phyloP scores from a whole-genome alignment of 345 rosid genomes.

The Limnanthes douglasii region DNA sequence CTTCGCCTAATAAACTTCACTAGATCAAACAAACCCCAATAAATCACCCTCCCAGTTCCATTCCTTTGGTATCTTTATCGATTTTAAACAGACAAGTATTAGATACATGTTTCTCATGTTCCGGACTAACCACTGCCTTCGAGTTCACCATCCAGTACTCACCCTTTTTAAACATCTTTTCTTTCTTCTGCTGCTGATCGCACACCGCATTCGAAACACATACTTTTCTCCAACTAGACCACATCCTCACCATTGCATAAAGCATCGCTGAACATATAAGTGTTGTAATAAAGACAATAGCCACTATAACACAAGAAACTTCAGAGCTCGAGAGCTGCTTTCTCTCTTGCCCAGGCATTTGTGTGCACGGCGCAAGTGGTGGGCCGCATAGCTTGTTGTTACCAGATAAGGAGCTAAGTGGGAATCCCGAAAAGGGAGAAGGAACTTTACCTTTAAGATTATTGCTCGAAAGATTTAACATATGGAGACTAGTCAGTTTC shows the following conservation, averaged over 20 bases:
- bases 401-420: conserved; percentile 34
- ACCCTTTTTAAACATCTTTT: too few relatives aligned
- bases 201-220: conserved; percentile 22
- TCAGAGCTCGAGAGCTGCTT: conserved; percentile 21
- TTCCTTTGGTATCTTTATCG: too few relatives aligned
- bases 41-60: too few relatives aligned
- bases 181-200: not conserved
- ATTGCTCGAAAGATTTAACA: conserved; percentile 65
- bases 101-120: too few relatives aligned
- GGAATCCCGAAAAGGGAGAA: conserved; percentile 37
- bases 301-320: conserved; percentile 26
- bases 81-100: too few relatives aligned
- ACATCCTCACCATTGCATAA: conserved; percentile 51
- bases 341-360: conserved; percentile 9
- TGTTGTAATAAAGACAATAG: conserved; percentile 44
- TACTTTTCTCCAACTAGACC: conserved; percentile 47
- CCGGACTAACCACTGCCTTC: too few relatives aligned
- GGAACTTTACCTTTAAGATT: conserved; percentile 53
- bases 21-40: too few relatives aligned
- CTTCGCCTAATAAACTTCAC: too few relatives aligned
- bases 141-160: too few relatives aligned
- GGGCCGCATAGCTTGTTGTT: conserved; percentile 43
- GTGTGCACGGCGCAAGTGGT: conserved; percentile 33
- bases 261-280: conserved; percentile 44
- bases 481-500: conserved; percentile 60